These are phyloP conservation scores for Daedalea quercina DNA, from an alignment of 768 basidiomycete species.

Conservation along the genomic window DNA sequence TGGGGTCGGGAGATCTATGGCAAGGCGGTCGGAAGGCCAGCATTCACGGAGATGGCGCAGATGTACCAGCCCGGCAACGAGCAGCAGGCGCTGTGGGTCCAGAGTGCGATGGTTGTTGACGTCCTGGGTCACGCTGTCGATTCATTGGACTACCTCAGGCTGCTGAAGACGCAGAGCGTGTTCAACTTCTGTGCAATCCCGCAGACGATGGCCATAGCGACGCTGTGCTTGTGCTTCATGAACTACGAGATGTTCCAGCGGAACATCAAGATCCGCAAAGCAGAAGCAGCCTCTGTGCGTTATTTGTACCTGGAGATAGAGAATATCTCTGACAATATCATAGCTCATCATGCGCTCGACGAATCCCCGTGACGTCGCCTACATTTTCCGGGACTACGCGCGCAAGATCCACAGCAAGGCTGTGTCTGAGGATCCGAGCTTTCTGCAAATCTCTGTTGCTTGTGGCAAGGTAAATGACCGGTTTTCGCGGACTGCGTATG, in stretches of 20 bases:
- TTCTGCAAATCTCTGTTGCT: constrained; percentile 73
- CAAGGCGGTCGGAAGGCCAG: constrained; percentile 15
- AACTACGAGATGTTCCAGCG: constrained; percentile 78
- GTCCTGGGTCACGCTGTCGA: constrained; percentile 80
- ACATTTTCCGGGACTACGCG: constrained; percentile 79
- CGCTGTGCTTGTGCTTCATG: constrained; percentile 89
- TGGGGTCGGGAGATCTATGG: constrained; percentile 64
- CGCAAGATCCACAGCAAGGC: constrained; percentile 81
- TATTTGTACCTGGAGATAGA: background rate
- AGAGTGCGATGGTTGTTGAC: constrained; percentile 86
- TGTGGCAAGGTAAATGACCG: constrained; percentile 67
- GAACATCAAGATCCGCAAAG: constrained; percentile 95
- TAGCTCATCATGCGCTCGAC: constrained; percentile 90
- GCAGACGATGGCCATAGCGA: constrained; percentile 93
- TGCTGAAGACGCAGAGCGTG: constrained; percentile 85
- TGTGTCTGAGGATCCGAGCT: constrained; percentile 77
- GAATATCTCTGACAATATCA: background rate
- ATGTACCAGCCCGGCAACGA: constrained; percentile 52
- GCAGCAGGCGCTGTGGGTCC: constrained; percentile 68
- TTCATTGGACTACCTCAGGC: constrained; percentile 80
- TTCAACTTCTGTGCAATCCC: constrained; percentile 97
- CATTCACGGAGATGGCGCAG: constrained; percentile 63
- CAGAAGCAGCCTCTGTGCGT: constrained; percentile 75
- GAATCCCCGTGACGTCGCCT: constrained; percentile 86
- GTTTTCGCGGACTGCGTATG: background rate